Evolutionary conservation across 2,329 filamentous ascomycete genomes (phyloP), one percentile per base, ranked within the genome.

Genomic region (Colletotrichum caudatum): DNA sequence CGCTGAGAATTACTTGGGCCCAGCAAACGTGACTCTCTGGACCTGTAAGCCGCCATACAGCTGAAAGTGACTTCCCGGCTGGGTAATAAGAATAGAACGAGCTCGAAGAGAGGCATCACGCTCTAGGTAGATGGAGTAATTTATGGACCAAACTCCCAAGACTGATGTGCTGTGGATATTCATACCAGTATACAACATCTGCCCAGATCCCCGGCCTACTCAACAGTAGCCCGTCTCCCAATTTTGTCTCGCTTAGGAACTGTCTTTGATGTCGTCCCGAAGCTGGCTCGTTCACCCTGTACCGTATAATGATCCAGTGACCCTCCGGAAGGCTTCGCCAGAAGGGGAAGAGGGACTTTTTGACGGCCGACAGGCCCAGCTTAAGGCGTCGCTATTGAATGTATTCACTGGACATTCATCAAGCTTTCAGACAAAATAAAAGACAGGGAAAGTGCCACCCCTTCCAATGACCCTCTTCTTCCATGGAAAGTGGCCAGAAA

Each of bases 321-420:
- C 16, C 16, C 14, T 29, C 23, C 26, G 7, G 50, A 20, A 53
- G 50, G 6, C 23, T 51, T 14, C 6, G n/a, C 7, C 20, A 14
- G 26, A 29, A 18, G 23, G 50, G 11, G 23, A 7, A 26, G 12
- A n/a, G 14, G 26, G 23, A 26, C 14, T 53, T 20, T 6, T 14
- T 29, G 23, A 35, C 16, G 9, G 18, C 20, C 5, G 29, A 53
- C 18, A 56, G 35, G 29, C 29, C 20, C 20, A 56, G 26, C 51
- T 35, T n/a, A 4, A n/a, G 29, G 8, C 9, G 4, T 8, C 5
- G n/a, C 8, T n/a, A 1, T 56, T 56, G 18, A 5, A 20, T 29
- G 1, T 4, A 11, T 2, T 4, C 8, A 18, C 12, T 5, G 5
- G 29, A 20, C 7, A 14, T 18, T 4, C 1, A 5, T n/a, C 16